Evolutionary conservation across 2,329 filamentous ascomycete genomes (phyloP).

Genomic region (Fusarium floridanum): DNA sequence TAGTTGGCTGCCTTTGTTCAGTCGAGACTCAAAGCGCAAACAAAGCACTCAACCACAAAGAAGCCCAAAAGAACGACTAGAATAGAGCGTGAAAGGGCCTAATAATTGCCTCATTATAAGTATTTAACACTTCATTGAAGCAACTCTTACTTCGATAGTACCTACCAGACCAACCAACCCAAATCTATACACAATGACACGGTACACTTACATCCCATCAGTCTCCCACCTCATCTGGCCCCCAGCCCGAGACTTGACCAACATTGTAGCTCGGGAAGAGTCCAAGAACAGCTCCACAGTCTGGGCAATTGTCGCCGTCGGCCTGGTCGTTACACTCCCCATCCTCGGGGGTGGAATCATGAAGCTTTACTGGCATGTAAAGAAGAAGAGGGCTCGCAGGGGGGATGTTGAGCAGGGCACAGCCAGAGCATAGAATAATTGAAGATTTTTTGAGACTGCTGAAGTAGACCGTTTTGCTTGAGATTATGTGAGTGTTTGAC

Average conservation of each 20-base stretch:
- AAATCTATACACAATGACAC: conserved; percentile 3
- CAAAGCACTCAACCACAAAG: not conserved
- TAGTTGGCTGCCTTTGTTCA: not conserved
- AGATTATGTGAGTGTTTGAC: not conserved
- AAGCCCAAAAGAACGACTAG: not conserved
- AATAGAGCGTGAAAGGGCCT: not conserved
- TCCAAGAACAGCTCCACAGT: not conserved
- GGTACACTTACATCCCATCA: conserved; percentile 6
- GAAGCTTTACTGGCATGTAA: not conserved
- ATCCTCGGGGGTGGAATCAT: not conserved
- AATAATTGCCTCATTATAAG: not conserved
- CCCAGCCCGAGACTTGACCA: not conserved
- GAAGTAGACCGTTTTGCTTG: not conserved
- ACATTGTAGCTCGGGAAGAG: not conserved
- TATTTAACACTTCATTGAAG: not conserved
- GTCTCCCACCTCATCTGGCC: conserved; percentile 16
- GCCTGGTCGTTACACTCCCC: not conserved
- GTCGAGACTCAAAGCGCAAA: not conserved
- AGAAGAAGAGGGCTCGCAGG: not conserved
- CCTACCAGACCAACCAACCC: not conserved
- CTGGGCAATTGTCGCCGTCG: not conserved
- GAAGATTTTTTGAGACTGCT: not conserved
- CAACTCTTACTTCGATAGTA: not conserved
- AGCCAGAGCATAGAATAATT: not conserved
- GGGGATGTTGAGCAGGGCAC: not conserved